These are phyloP conservation scores for Venturia pyrina DNA, from an alignment of 2,329 filamentous ascomycete genomes.

Conservation along the genomic window DNA sequence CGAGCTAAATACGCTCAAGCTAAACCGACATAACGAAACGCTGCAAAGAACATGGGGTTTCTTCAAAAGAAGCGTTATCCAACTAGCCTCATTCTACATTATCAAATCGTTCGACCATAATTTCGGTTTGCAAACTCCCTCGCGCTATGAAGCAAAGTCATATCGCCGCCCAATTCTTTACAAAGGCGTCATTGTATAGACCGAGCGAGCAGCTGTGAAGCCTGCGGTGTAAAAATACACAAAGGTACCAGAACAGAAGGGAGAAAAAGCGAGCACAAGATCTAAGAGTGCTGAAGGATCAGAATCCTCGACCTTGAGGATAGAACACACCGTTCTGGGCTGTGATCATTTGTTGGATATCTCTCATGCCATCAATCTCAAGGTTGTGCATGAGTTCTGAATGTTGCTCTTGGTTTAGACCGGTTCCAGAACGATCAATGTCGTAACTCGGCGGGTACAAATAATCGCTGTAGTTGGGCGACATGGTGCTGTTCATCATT, in stretches of 20 bases:
- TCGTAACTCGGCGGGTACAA: slow-evolving; percentile 12
- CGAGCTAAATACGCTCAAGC: background rate
- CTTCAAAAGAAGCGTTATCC: background rate
- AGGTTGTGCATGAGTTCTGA: slow-evolving; percentile 72
- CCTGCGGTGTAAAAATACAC: background rate
- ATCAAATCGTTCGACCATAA: background rate
- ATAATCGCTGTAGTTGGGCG: slow-evolving; percentile 11
- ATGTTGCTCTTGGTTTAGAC: slow-evolving; percentile 70
- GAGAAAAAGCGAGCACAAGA: too few relatives aligned
- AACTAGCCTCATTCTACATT: background rate
- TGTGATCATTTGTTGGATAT: slow-evolving; percentile 32
- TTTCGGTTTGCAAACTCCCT: background rate
- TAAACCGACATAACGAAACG: background rate
- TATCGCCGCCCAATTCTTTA: background rate
- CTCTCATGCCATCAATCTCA: slow-evolving; percentile 43
- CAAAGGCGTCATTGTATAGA: background rate
- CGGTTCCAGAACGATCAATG: slow-evolving; percentile 34
- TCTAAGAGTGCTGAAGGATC: background rate
- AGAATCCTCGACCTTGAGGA: slow-evolving; percentile 6
- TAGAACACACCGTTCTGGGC: slow-evolving; percentile 28
- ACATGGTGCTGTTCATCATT: background rate
- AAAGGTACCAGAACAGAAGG: background rate
- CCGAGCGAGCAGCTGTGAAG: background rate
- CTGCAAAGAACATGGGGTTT: background rate
- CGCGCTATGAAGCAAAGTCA: background rate